Conservation (phyloP, 371 early-diverging fungal species). For the Syncephalastrum monosporum region DNA sequence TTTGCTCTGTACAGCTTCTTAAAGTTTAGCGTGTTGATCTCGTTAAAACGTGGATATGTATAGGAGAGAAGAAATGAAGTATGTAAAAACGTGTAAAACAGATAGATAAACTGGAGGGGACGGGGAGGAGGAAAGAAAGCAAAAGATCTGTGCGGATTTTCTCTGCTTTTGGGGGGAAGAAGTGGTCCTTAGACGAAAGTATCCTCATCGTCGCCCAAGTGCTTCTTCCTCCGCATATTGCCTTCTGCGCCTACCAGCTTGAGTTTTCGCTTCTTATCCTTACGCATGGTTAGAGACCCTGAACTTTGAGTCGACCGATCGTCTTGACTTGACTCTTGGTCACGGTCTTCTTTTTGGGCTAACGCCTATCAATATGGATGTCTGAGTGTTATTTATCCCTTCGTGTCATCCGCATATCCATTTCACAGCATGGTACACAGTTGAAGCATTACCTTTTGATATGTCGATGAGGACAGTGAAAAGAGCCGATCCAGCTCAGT, state of each 20-base stretch:
- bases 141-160: no score
- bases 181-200: no score
- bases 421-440: not conserved
- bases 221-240: no score
- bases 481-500: slow-evolving; percentile 64
- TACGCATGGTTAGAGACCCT: slow-evolving; percentile 22
- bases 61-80: no score
- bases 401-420: not conserved
- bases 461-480: slow-evolving; percentile 64
- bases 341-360: slow-evolving; percentile 55
- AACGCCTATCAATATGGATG: slow-evolving; percentile 36
- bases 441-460: slow-evolving; percentile 50
- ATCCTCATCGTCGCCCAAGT: no score
- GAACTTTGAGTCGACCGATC: slow-evolving; percentile 35
- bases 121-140: no score
- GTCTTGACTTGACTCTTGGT: slow-evolving; percentile 57
- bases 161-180: no score
- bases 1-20: no score
- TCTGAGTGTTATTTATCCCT: not conserved
- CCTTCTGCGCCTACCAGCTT: slow-evolving; percentile 10
- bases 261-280: slow-evolving; percentile 41
- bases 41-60: no score
- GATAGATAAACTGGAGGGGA: no score
- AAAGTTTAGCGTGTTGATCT: no score
- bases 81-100: no score